Base-by-base conservation (phyloP, 148 eudicot genomes). In the Rhododendron molle region DNA sequence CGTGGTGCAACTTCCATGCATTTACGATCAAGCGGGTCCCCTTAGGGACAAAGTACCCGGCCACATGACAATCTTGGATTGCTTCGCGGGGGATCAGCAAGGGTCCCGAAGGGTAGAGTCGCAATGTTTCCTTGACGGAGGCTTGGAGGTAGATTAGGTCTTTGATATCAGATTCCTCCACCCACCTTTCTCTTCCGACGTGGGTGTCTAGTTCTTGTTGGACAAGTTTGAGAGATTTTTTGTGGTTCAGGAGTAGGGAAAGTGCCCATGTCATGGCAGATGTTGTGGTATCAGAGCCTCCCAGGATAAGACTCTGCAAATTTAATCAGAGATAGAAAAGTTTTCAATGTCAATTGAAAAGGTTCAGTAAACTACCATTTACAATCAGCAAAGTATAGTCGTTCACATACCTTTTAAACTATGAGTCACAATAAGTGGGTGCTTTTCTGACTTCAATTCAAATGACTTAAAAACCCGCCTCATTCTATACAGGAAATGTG, bases 181-280 rank as follows among this genome's bases (percentile, higher is more conserved):
- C 74, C 74, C 73, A 40, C 44, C 74, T 60, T 7, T 60, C 52
- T 82, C 28, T 20, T 1, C 84, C 84, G 1, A 82, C 52, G 13
- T 18, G 15, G 0, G 5, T 38, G 28, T 82, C 50, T 3, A 82
- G 4, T 23, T 82, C 74, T 50, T 58, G 65, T 58, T 58, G 65
- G 65, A 58, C n/a, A 6, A 58, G 65, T 20, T 58, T 58, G 74
- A 69, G 74, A 10, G 4, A 7, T 26, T 69, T 69, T 3, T n/a
- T n/a, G 46, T 82, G 76, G 76, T 82, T 62, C n/a, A 82, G 74
- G 21, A 82, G 76, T 0, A 62, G 50, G 20, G 84, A 38, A 1
- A 82, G 54, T 82, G 84, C 52, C 84, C 84, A 82, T 21, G 36
- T 38, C 76, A 82, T 13, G 34, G 84, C 16, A 23, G 6, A 6